These are phyloP conservation scores for Delphinella strobiligena DNA, from an alignment of 2,329 filamentous ascomycete genomes.

Conservation along the genomic window DNA sequence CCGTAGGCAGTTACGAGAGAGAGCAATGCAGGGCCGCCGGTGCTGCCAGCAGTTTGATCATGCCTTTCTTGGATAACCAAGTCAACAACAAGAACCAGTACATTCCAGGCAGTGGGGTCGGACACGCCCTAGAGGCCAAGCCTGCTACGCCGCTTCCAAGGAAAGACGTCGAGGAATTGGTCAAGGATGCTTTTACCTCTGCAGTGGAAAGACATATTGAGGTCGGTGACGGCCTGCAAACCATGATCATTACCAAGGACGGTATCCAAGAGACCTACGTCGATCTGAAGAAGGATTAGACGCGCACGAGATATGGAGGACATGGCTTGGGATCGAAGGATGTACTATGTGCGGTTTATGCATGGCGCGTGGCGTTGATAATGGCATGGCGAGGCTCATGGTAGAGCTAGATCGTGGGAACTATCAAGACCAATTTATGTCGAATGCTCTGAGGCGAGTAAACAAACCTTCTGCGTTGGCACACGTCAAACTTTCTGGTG, in stretches of 20 bases:
- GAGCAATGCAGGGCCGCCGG: constrained; percentile 93
- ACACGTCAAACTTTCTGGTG: no score
- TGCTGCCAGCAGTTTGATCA: constrained; percentile 77
- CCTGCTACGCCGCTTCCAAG: constrained; percentile 56
- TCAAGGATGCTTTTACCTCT: constrained; percentile 95
- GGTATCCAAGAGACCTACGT: constrained; percentile 79
- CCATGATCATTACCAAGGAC: constrained; percentile 79
- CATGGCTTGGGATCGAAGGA: constrained; percentile 5
- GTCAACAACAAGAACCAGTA: constrained; percentile 99
- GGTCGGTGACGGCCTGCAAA: constrained; percentile 91
- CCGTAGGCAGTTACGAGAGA: constrained; percentile 92
- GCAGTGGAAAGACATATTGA: constrained; percentile 95
- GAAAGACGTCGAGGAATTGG: constrained; percentile 68
- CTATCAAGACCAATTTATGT: not conserved
- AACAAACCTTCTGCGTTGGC: no score
- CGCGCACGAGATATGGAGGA: not conserved
- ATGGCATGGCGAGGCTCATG: not conserved
- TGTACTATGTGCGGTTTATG: constrained; percentile 6
- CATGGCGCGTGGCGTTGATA: constrained; percentile 10
- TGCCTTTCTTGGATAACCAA: constrained; percentile 98
- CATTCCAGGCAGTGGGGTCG: constrained; percentile 70
- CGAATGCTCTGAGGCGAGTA: not conserved
- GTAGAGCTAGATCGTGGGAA: not conserved
- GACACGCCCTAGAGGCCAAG: constrained; percentile 66
- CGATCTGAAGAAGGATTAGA: constrained; percentile 77